Conservation (phyloP, 257 asterid genomes). For the Handroanthus guayacan region DNA sequence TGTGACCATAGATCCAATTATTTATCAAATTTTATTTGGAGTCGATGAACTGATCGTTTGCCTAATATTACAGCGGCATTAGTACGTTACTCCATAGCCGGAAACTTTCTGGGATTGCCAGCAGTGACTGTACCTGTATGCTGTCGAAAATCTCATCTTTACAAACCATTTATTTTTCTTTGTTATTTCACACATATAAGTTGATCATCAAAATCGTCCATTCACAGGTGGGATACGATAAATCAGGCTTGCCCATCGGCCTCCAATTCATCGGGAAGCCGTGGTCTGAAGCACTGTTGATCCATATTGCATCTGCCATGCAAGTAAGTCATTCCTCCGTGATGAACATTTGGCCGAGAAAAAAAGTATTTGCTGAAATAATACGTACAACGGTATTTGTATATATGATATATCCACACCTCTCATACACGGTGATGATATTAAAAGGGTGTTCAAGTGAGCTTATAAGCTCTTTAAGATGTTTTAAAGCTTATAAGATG, state of each 20-base stretch:
- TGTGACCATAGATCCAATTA: not conserved
- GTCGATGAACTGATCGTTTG: not conserved
- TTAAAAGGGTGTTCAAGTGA: no score
- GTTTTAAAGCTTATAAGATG: no score
- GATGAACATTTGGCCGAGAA: not conserved
- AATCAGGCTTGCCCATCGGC: conserved; percentile 79
- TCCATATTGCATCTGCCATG: conserved; percentile 74
- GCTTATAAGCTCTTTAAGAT: no score
- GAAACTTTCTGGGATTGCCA: conserved; percentile 92
- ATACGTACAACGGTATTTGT: not conserved
- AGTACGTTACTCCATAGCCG: conserved; percentile 82
- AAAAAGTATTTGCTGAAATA: not conserved
- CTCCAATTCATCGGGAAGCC: conserved; percentile 93
- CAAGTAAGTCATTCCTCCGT: conserved; percentile 56
- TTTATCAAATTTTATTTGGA: not conserved
- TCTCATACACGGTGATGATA: no score
- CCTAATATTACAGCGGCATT: conserved; percentile 70
- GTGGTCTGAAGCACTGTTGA: conserved; percentile 84
- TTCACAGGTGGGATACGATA: conserved; percentile 81
- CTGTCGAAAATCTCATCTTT: not conserved
- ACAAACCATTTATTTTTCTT: not conserved
- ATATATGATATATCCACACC: no score
- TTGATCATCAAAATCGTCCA: not conserved
- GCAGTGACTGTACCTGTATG: conserved; percentile 89
- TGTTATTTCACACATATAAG: not conserved